phyloP scores from a whole-genome alignment of 2,329 filamentous ascomycete species.

The Proliferodiscus dingleyae region DNA sequence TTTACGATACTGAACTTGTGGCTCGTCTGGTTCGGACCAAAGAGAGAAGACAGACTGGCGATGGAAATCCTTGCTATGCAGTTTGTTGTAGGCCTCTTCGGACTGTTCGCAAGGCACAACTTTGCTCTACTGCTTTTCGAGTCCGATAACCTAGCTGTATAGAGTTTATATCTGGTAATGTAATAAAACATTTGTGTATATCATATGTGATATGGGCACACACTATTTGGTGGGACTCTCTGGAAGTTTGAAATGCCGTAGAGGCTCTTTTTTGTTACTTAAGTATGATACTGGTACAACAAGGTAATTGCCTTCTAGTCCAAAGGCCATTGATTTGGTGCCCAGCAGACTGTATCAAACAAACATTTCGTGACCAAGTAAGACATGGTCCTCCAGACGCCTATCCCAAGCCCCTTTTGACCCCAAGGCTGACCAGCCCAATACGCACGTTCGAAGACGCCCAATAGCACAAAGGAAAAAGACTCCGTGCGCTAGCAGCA shows the following conservation, averaged over 20 bases:
- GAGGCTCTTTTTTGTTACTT: slow-evolving; percentile 1
- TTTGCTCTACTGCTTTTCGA: slow-evolving; percentile 86
- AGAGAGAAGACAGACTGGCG: slow-evolving; percentile 80
- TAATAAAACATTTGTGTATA: slow-evolving; percentile 2
- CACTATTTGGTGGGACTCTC: not conserved
- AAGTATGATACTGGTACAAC: slow-evolving; percentile 9
- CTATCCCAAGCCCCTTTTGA: slow-evolving; percentile 24
- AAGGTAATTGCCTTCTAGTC: slow-evolving; percentile 2
- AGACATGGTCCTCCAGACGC: slow-evolving; percentile 13
- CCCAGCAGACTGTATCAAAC: slow-evolving; percentile 11
- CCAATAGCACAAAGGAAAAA: slow-evolving; percentile 21
- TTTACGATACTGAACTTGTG: slow-evolving; percentile 93
- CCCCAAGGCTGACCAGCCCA: slow-evolving; percentile 17
- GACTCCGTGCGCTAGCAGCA: slow-evolving; percentile 11
- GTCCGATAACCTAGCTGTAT: slow-evolving; percentile 66
- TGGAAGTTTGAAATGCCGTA: slow-evolving; percentile 1
- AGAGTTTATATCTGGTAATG: slow-evolving; percentile 2
- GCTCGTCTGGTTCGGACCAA: slow-evolving; percentile 90
- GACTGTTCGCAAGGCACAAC: slow-evolving; percentile 78
- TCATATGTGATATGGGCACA: slow-evolving; percentile 17
- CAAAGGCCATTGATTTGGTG: not conserved
- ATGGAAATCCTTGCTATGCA: slow-evolving; percentile 78
- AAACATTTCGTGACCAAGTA: slow-evolving; percentile 8
- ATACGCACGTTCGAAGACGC: slow-evolving; percentile 15
- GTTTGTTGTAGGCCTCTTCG: slow-evolving; percentile 67